phyloP scores from a whole-genome alignment of 768 basidiomycete genomes.

The Kwoniella dejecticola region DNA sequence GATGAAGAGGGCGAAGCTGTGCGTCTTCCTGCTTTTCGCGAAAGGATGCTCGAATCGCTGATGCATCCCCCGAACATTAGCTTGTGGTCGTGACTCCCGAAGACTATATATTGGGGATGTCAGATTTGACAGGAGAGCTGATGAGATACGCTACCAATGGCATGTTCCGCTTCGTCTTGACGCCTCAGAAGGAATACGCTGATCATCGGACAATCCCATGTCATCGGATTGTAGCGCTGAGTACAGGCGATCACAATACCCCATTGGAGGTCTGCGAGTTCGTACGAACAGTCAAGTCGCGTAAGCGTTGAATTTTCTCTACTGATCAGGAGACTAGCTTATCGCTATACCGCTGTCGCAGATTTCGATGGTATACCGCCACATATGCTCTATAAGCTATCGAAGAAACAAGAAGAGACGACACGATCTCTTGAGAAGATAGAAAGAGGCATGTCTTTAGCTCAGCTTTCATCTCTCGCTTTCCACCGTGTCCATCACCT shows the following conservation, averaged over 20 bases:
- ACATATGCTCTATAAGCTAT: slow-evolving; percentile 57
- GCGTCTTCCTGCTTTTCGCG: slow-evolving; percentile 44
- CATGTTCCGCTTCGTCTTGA: slow-evolving; percentile 32
- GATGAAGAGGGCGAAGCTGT: slow-evolving; percentile 69
- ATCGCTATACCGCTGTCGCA: slow-evolving; percentile 41
- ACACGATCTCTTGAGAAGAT: slow-evolving; percentile 88
- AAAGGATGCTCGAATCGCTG: not conserved
- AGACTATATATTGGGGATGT: slow-evolving; percentile 88
- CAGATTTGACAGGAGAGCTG: slow-evolving; percentile 93
- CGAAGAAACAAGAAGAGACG: slow-evolving; percentile 86
- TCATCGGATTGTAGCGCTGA: slow-evolving; percentile 34
- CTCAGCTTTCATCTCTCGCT: too few relatives aligned
- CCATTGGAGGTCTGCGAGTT: slow-evolving; percentile 54
- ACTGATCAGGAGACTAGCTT: not conserved
- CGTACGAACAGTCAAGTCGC: slow-evolving; percentile 56
- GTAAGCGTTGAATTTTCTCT: slow-evolving; percentile 34
- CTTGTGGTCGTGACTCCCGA: slow-evolving; percentile 73
- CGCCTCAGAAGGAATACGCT: too few relatives aligned
- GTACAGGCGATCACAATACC: slow-evolving; percentile 51
- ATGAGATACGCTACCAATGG: slow-evolving; percentile 93
- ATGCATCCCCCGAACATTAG: slow-evolving; percentile 57
- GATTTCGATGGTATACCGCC: slow-evolving; percentile 77
- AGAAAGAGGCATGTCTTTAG: slow-evolving; percentile 73
- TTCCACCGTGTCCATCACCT: not conserved
- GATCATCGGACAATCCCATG: not conserved